Evolutionary conservation across 148 eudicot genomes (phyloP).

Genomic region (Rheum nobile): DNA sequence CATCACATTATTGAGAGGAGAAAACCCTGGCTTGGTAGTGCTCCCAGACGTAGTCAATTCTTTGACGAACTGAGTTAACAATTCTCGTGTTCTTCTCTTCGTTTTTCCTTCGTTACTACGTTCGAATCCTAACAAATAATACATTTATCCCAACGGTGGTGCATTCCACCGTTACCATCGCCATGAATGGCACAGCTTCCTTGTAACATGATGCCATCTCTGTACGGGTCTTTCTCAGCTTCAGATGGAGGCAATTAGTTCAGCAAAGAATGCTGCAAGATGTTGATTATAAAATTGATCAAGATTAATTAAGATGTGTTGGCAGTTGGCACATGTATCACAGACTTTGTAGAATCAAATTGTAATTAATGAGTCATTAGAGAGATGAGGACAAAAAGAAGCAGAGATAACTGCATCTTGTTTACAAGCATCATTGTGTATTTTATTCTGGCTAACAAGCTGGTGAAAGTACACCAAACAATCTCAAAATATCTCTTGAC

Average conservation of each 20-base stretch:
- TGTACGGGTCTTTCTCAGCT: background rate
- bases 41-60: too few relatives aligned
- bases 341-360: background rate
- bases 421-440: background rate
- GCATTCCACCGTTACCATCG: background rate
- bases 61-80: too few relatives aligned
- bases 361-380: background rate
- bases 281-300: background rate
- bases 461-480: too few relatives aligned
- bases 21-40: too few relatives aligned
- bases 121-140: too few relatives aligned
- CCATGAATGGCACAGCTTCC: background rate
- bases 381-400: background rate
- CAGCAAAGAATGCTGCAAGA: background rate
- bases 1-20: too few relatives aligned
- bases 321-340: background rate
- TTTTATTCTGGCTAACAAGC: background rate
- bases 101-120: too few relatives aligned
- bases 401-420: background rate
- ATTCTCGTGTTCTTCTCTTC: too few relatives aligned
- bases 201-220: background rate
- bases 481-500: too few relatives aligned
- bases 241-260: background rate
- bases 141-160: background rate
- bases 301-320: background rate